Evolutionary conservation across 305 asterid genomes (phyloP), one percentile per base, ranked within the genome.

Genomic region (Fraxinus dipetala): DNA sequence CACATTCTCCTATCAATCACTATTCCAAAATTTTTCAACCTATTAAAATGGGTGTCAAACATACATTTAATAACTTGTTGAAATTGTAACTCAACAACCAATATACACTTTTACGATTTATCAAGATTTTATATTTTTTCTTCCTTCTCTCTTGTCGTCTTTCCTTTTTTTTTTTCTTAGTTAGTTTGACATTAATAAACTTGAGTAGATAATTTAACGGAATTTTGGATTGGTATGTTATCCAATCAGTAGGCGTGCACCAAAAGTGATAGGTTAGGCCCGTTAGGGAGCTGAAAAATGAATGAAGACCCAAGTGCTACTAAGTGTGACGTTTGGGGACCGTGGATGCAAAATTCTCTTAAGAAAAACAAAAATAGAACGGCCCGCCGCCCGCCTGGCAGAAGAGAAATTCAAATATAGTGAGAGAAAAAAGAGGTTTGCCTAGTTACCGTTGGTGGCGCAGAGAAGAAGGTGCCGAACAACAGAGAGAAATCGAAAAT

Each of bases 401-500:
- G 18, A 10, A 54, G 32, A 63, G 48, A 75, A 75, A 78, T 88
- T 86, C 84, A 81, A 85, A 86, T 16, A n/a, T 51, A 7, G 38
- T 75, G 83, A 78, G 81, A 81, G 43, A 83, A 78, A 36, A 56
- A 56, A 48, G 72, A 79, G 63, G 31, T 20, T 22, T 22, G 70
- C 31, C 70, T 61, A 22, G 10, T 13, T 10, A 67, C 35, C 74
- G 74, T 26, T 67, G 38, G 74, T 30, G 38, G 35, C 63, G 43
- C 48, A 72, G 56, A 77, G 51, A 77, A 24, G 6, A 10, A 18
- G 67, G 85, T 92, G 90, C 93, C 81, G 82, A 86, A 82, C 87
- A 89, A 85, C 86, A 83, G 76, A 77, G 83, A 78, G 30, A 92
- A 81, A 81, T 81, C 90, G 40, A 90, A 65, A 74, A 79, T 86